A percentile compares a stretch with the other conserved stretches of the same genome.
Evolutionary conservation across 179 eudicot species (phyloP).

Genomic region (Pouteria campechiana): DNA sequence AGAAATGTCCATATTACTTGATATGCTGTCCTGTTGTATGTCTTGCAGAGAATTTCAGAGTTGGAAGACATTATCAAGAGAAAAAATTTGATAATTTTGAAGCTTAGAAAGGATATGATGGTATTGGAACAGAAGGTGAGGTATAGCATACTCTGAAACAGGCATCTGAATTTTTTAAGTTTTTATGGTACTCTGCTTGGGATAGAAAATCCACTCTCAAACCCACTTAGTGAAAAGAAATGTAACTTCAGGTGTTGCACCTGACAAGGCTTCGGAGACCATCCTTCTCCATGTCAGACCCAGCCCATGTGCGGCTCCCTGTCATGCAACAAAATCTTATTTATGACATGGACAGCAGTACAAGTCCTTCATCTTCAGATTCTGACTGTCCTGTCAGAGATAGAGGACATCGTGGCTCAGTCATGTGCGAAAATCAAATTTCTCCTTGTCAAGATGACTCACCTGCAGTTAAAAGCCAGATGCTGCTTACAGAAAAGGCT

Average conservation of each 20-base stretch:
- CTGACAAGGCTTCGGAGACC: constrained; percentile 55
- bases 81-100: constrained; percentile 64
- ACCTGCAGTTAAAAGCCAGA: constrained; percentile 5
- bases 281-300: constrained; percentile 33
- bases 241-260: constrained; percentile 39
- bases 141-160: neutral
- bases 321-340: constrained; percentile 61
- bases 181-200: neutral
- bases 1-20: too few species aligned
- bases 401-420: constrained; percentile 1
- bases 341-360: constrained; percentile 78
- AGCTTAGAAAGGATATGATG: constrained; percentile 58
- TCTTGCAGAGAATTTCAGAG: constrained; percentile 69
- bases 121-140: constrained; percentile 81
- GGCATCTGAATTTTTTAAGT: neutral
- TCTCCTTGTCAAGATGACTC: too few species aligned
- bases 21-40: too few species aligned
- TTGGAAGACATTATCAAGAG: constrained; percentile 74
- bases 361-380: constrained; percentile 73
- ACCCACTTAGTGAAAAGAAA: neutral
- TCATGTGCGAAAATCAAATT: too few species aligned
- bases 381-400: constrained; percentile 38
- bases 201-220: neutral
- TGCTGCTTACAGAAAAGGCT: constrained; percentile 7
- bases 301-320: constrained; percentile 32